phyloP scores from a whole-genome alignment of 2,329 filamentous ascomycete species.

The Hymenoscyphus repandus region DNA sequence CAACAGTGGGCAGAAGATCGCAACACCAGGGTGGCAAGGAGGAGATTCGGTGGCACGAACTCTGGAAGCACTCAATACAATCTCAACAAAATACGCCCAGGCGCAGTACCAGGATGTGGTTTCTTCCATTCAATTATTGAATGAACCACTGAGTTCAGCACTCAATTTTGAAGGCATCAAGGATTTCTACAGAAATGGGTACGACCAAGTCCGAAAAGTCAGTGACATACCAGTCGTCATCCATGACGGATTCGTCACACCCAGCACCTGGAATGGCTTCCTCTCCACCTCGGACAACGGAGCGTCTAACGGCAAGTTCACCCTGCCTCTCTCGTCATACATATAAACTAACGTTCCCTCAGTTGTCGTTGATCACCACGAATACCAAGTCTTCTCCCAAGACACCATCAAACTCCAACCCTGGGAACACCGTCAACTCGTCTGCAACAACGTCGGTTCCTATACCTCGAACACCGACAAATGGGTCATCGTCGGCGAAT shows the following conservation, averaged over 20 bases:
- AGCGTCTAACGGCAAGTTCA: constrained; percentile 33
- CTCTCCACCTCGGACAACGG: constrained; percentile 45
- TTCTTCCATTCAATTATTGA: constrained; percentile 50
- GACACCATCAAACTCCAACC: constrained; percentile 44
- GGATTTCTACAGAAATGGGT: constrained; percentile 46
- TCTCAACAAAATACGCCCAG: constrained; percentile 52
- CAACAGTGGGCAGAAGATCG: constrained; percentile 49
- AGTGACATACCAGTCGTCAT: constrained; percentile 49
- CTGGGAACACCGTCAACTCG: constrained; percentile 47
- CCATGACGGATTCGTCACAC: constrained; percentile 50
- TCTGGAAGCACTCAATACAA: constrained; percentile 49
- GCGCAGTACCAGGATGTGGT: constrained; percentile 52
- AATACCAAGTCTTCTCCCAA: constrained; percentile 60
- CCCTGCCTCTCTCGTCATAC: constrained; percentile 41
- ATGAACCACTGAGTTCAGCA: constrained; percentile 40
- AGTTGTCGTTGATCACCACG: constrained; percentile 57
- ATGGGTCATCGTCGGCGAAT: constrained; percentile 64
- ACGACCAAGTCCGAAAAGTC: constrained; percentile 38
- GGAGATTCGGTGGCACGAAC: constrained; percentile 45
- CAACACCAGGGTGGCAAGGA: constrained; percentile 39
- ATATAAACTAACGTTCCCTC: constrained; percentile 39
- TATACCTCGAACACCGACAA: constrained; percentile 52
- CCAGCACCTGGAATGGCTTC: constrained; percentile 56
- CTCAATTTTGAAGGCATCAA: constrained; percentile 32
- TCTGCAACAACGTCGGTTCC: constrained; percentile 46